Evolutionary conservation across 1,139 yeast species (phyloP).

Genomic region (Yamadazyma atmosphaerica): DNA sequence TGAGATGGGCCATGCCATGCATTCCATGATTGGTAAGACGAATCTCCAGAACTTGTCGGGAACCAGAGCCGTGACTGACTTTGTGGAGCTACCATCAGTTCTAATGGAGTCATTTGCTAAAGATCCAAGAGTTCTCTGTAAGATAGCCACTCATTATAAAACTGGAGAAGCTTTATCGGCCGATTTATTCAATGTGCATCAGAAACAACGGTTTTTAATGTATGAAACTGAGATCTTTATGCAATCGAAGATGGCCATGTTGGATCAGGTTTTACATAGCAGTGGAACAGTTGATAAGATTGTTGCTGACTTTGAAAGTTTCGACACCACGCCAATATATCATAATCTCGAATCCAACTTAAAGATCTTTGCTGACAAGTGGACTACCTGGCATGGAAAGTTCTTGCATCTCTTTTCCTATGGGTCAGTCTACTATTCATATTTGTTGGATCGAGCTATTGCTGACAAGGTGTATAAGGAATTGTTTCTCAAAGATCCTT

Average conservation of each 20-base stretch:
- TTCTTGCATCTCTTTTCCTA: constrained; percentile 93
- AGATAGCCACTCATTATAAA: constrained; percentile 72
- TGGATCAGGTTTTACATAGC: constrained; percentile 78
- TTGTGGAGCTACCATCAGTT: constrained; percentile 94
- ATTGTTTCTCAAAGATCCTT: constrained; percentile 68
- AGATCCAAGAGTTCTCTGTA: constrained; percentile 70
- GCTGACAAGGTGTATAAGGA: constrained; percentile 84
- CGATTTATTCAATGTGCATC: constrained; percentile 50
- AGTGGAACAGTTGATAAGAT: constrained; percentile 34
- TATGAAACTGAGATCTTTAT: constrained; percentile 77
- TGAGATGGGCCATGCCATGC: constrained; percentile 99
- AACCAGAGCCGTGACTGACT: constrained; percentile 93
- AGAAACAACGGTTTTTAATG: constrained; percentile 53
- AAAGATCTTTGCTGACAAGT: constrained; percentile 56
- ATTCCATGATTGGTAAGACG: constrained; percentile 93
- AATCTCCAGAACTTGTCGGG: constrained; percentile 90
- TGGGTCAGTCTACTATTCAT: constrained; percentile 93
- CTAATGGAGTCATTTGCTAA: constrained; percentile 91
- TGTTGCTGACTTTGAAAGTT: constrained; percentile 19
- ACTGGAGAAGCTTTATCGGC: constrained; percentile 65
- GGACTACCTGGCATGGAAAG: constrained; percentile 89
- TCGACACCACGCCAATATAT: constrained; percentile 60
- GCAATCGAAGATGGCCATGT: constrained; percentile 85
- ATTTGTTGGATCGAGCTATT: constrained; percentile 87
- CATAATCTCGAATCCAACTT: constrained; percentile 62